Conservation (phyloP, 306 rosid species). For the Rosa lucieae region DNA sequence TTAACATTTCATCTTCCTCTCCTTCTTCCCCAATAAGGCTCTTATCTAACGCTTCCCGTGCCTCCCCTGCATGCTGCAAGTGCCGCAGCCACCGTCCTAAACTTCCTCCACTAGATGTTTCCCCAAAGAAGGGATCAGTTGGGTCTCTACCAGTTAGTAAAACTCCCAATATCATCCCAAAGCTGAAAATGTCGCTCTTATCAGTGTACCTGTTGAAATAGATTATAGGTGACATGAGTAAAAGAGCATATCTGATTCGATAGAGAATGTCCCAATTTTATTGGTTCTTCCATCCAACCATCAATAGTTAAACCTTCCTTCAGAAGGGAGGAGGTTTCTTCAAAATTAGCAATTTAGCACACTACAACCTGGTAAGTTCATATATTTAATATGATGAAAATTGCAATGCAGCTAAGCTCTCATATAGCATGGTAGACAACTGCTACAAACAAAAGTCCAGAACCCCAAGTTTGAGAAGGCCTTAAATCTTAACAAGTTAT, state of each 20-base stretch:
- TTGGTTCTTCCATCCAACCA: too few species aligned
- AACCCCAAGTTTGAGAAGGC: background rate
- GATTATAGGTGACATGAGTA: constrained; percentile 10
- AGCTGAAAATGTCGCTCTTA: constrained; percentile 93
- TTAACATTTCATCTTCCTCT: constrained; percentile 95
- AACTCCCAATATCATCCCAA: constrained; percentile 84
- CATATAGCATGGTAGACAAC: background rate
- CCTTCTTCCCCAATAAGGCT: constrained; percentile 79
- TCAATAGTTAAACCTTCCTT: too few species aligned
- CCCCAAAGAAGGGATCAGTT: constrained; percentile 78
- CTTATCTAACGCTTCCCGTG: constrained; percentile 78
- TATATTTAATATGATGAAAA: background rate
- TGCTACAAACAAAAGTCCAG: background rate
- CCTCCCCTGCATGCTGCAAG: constrained; percentile 84
- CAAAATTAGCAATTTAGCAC: background rate
- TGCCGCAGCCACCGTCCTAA: constrained; percentile 82
- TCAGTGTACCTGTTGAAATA: constrained; percentile 72
- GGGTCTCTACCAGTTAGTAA: constrained; percentile 80
- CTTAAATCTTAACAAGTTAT: background rate
- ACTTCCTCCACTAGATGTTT: constrained; percentile 75
- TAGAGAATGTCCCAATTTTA: too few species aligned
- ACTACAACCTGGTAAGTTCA: background rate
- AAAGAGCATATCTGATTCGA: background rate
- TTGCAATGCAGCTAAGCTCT: background rate
- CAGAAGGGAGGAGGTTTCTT: background rate